phyloP scores from a whole-genome alignment of 2,329 filamentous ascomycete genomes.

The Phaeoacremonium minimum region DNA sequence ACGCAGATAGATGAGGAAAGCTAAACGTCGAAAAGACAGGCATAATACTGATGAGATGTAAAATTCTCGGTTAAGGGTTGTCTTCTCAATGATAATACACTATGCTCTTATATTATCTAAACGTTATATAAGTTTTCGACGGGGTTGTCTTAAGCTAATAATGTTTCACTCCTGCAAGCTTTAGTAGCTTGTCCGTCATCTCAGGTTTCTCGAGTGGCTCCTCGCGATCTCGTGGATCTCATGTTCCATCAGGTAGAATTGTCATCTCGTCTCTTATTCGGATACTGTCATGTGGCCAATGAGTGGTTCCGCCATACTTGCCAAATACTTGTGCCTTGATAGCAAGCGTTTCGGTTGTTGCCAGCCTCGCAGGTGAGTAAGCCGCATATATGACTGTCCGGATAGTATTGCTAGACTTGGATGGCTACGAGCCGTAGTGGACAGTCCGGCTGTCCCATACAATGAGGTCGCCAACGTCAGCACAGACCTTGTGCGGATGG shows the following conservation, averaged over 20 bases:
- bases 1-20: no score
- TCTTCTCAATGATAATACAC: no score
- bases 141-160: no score
- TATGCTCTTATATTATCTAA: no score
- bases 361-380: conserved; percentile 26
- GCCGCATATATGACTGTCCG: conserved; percentile 27
- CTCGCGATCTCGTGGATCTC: not conserved
- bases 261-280: not conserved
- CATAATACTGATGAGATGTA: no score
- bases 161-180: not conserved
- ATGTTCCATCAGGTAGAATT: no score
- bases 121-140: no score
- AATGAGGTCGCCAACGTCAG: conserved; percentile 27
- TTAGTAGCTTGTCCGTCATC: not conserved
- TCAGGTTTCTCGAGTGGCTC: not conserved
- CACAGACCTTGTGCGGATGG: conserved; percentile 24
- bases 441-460: conserved; percentile 31
- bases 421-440: conserved; percentile 28
- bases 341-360: conserved; percentile 17
- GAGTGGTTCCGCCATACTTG: conserved; percentile 20
- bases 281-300: conserved; percentile 19
- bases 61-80: no score
- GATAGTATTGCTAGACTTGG: conserved; percentile 13
- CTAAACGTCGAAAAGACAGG: no score
- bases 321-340: conserved; percentile 22